phyloP scores from a whole-genome alignment of 2,329 filamentous ascomycete species.

The Clonostachys solani region DNA sequence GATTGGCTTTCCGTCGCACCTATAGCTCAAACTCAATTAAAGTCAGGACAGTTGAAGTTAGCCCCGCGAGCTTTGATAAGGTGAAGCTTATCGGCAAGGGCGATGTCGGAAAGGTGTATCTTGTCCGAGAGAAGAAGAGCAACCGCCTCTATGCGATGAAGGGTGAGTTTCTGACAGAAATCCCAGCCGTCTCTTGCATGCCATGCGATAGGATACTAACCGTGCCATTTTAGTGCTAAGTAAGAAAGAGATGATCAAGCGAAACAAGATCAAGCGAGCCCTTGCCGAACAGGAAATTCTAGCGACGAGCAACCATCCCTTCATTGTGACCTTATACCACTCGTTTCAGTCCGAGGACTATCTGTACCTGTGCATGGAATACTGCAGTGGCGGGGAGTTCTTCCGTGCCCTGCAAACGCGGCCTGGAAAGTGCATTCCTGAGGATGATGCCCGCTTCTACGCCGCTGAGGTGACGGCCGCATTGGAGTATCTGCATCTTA shows the following conservation, averaged over 20 bases:
- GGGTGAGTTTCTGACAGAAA: conserved; percentile 49
- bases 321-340: conserved; percentile 97
- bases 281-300: conserved; percentile 97
- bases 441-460: conserved; percentile 96
- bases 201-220: conserved; percentile 24
- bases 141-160: conserved; percentile 97
- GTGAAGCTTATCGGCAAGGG: conserved; percentile 99
- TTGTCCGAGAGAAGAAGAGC: conserved; percentile 98
- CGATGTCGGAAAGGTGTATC: conserved; percentile 96
- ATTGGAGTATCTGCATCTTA: conserved; percentile 92
- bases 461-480: conserved; percentile 96
- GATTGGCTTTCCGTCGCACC: conserved; percentile 81
- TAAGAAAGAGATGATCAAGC: conserved; percentile 99
- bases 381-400: conserved; percentile 98
- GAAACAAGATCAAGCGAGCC: conserved; percentile 99
- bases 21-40: conserved; percentile 99
- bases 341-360: conserved; percentile 99
- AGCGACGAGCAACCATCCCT: conserved; percentile 97
- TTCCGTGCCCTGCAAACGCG: conserved; percentile 94
- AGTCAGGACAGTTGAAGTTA: conserved; percentile 93
- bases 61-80: conserved; percentile 95
- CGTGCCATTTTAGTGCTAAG: conserved; percentile 66
- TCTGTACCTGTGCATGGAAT: conserved; percentile 99
- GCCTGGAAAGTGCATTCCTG: conserved; percentile 93
- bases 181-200: not conserved